These are phyloP conservation scores for Linum lewisii DNA, from an alignment of 345 rosid genomes.

Conservation along the genomic window DNA sequence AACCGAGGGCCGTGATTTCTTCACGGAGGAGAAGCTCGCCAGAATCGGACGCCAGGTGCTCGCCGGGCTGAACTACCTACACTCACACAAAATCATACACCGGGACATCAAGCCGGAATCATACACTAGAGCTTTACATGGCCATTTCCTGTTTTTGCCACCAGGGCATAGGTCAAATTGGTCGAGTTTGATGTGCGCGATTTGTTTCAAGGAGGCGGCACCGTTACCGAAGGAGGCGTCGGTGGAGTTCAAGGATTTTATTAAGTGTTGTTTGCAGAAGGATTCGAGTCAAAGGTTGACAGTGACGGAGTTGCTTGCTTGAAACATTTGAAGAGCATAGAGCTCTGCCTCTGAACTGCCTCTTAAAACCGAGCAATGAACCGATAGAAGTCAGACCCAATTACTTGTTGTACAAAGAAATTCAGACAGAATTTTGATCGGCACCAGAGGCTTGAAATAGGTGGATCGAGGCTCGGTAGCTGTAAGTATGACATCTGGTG, in stretches of 20 bases:
- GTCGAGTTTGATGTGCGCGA: slow-evolving; percentile 87
- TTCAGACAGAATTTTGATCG: too few species aligned
- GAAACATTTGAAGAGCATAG: too few species aligned
- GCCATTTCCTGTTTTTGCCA: slow-evolving; percentile 57
- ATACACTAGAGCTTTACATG: slow-evolving; percentile 61
- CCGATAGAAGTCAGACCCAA: too few species aligned
- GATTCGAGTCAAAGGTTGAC: slow-evolving; percentile 67
- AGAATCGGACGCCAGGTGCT: slow-evolving; percentile 53
- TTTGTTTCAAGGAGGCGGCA: slow-evolving; percentile 82
- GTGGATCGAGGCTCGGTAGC: too few species aligned
- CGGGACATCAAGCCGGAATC: slow-evolving; percentile 78
- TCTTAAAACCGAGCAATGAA: too few species aligned
- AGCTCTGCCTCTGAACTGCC: too few species aligned
- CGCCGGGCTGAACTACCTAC: slow-evolving; percentile 53
- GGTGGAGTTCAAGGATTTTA: slow-evolving; percentile 54
- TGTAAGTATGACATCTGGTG: too few species aligned
- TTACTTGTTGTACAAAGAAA: too few species aligned
- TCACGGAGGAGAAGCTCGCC: slow-evolving; percentile 40
- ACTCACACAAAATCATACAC: slow-evolving; percentile 59
- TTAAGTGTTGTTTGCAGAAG: slow-evolving; percentile 70
- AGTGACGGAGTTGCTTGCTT: slow-evolving; percentile 40
- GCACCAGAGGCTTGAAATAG: too few species aligned
- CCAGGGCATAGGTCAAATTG: slow-evolving; percentile 79
- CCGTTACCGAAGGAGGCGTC: slow-evolving; percentile 43
- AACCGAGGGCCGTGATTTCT: slow-evolving; percentile 23